phyloP scores from a whole-genome alignment of 139 green algal species.

The Chlorella sp. region DNA sequence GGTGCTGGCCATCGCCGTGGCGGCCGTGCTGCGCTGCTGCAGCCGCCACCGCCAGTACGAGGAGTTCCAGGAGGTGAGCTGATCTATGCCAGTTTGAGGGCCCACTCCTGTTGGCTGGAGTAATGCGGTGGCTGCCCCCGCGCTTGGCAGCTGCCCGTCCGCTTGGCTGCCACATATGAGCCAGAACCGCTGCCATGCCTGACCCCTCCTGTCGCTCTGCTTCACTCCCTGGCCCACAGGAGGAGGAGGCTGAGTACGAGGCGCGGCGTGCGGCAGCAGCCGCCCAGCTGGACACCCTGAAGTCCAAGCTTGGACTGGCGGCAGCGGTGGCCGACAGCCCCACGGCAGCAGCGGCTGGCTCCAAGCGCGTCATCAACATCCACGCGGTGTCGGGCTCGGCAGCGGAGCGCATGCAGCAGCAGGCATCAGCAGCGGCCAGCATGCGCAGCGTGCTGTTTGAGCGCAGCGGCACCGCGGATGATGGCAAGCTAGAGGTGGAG shows the following conservation, averaged over 20 bases:
- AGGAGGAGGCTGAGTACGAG: conserved; percentile 32
- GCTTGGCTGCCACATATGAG: no score
- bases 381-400: conserved; percentile 7
- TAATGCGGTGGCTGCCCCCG: no score
- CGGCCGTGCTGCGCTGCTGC: conserved; percentile 12
- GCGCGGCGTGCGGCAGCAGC: neutral
- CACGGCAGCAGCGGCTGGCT: neutral
- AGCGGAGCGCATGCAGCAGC: conserved; percentile 15
- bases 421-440: conserved; percentile 11
- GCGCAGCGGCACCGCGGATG: neutral
- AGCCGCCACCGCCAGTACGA: conserved; percentile 1
- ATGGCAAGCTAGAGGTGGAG: conserved; percentile 28
- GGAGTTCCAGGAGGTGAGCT: conserved; percentile 14
- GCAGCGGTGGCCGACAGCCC: neutral
- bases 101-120: no score
- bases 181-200: no score
- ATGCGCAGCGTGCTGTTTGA: conserved; percentile 32
- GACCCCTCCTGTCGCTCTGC: no score
- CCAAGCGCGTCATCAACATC: conserved; percentile 16
- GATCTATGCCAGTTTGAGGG: no score
- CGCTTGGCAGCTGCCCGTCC: no score
- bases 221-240: neutral
- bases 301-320: conserved; percentile 19
- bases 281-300: conserved; percentile 13
- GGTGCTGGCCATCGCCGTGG: conserved; percentile 29